Percentiles rank a stretch among this genome's conserved stretches.
Conservation (phyloP, 2,329 filamentous ascomycete species). For the Fusarium domesticum region DNA sequence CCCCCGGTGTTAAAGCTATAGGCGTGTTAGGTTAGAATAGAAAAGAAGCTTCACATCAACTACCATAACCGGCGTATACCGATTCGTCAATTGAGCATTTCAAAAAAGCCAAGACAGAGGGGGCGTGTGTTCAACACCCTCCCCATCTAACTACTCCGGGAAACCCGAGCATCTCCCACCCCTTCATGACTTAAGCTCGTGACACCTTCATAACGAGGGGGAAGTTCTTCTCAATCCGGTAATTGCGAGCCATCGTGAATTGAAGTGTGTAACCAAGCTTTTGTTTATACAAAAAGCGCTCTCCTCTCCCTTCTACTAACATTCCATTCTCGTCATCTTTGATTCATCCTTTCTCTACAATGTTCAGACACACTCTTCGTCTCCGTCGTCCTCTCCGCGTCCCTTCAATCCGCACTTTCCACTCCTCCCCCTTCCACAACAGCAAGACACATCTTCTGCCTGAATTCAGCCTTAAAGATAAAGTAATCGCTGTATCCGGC, state of each 20-base stretch:
- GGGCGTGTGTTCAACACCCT: background rate
- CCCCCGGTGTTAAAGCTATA: no score
- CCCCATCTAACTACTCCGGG: background rate
- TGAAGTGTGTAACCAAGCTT: no score
- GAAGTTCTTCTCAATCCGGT: no score
- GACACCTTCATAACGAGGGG: no score
- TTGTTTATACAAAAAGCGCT: no score
- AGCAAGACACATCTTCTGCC: conserved; percentile 46
- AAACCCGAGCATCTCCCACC: background rate
- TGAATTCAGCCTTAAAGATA: conserved; percentile 73
- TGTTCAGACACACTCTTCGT: conserved; percentile 29
- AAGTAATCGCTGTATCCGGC: conserved; percentile 73
- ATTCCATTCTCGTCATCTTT: background rate
- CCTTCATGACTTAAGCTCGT: no score
- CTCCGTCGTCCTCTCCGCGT: conserved; percentile 12
- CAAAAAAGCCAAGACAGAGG: background rate
- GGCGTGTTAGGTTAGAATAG: no score
- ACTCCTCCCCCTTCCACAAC: conserved; percentile 19
- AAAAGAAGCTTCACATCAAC: no score
- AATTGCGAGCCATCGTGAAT: no score
- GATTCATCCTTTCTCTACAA: conserved; percentile 8
- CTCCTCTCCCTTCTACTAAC: no score
- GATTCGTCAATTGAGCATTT: no score
- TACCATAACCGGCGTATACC: no score
- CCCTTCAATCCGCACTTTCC: conserved; percentile 19